These are phyloP conservation scores for Bondarzewia mesenterica DNA, from an alignment of 1,284 basidiomycete species.

Conservation along the genomic window DNA sequence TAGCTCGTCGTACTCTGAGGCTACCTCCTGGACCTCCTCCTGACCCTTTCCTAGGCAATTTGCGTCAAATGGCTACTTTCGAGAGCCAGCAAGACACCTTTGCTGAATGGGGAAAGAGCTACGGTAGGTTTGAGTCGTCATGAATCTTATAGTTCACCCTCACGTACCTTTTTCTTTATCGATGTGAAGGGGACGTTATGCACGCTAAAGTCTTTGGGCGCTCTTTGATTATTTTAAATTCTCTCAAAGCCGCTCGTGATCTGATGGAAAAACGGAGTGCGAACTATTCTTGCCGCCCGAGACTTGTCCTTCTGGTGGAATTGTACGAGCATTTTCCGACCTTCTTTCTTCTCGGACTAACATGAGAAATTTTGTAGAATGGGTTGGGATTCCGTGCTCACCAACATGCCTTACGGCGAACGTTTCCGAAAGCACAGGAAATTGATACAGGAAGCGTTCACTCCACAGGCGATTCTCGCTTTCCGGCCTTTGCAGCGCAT, in stretches of 20 bases:
- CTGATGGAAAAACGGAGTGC: constrained; percentile 13
- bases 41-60: constrained; percentile 40
- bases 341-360: neutral
- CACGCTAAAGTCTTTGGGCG: constrained; percentile 10
- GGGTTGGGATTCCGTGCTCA: constrained; percentile 13
- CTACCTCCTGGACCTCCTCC: constrained; percentile 39
- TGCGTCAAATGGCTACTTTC: constrained; percentile 32
- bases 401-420: constrained; percentile 14
- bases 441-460: constrained; percentile 12
- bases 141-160: neutral
- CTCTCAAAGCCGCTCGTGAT: constrained; percentile 11
- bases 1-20: constrained; percentile 4
- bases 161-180: too few species aligned
- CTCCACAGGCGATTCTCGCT: constrained; percentile 1
- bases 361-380: constrained; percentile 6
- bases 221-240: constrained; percentile 11
- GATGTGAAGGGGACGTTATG: constrained; percentile 10
- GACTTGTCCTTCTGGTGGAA: constrained; percentile 12
- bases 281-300: constrained; percentile 14
- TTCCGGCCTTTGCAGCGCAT: constrained; percentile 10
- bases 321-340: neutral
- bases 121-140: constrained; percentile 17
- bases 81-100: constrained; percentile 33
- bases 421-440: constrained; percentile 14
- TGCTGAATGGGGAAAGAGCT: constrained; percentile 19